phyloP scores from a whole-genome alignment of 163 green algal species.

The Chloromonas sp. region DNA sequence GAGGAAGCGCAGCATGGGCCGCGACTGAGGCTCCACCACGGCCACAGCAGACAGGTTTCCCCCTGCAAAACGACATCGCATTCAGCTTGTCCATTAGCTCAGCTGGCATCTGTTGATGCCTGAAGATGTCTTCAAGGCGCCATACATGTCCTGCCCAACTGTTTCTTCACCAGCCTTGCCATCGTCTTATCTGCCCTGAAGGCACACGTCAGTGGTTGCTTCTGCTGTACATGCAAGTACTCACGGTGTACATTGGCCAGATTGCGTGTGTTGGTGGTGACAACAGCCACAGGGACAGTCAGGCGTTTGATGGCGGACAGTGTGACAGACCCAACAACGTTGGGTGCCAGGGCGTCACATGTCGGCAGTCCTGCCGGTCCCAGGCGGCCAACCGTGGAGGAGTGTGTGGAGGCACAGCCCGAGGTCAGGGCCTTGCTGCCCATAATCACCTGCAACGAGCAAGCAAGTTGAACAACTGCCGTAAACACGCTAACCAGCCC shows the following conservation, averaged over 20 bases:
- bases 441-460: background rate
- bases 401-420: background rate
- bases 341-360: no score
- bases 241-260: background rate
- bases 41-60: background rate
- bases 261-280: constrained; percentile 14
- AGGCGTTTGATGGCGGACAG: constrained; percentile 22
- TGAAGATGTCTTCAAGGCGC: no score
- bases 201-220: no score
- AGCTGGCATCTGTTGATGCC: no score
- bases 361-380: no score
- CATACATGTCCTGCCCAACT: no score
- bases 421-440: background rate
- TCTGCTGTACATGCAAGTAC: no score
- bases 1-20: background rate
- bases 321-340: constrained; percentile 16
- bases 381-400: background rate
- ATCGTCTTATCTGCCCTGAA: no score
- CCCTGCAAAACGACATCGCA: background rate
- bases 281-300: constrained; percentile 17
- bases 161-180: no score
- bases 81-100: no score
- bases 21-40: background rate
- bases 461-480: background rate
- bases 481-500: no score